Base-by-base conservation (phyloP, 1,284 basidiomycete genomes). In the Rhodotorula sp. region DNA sequence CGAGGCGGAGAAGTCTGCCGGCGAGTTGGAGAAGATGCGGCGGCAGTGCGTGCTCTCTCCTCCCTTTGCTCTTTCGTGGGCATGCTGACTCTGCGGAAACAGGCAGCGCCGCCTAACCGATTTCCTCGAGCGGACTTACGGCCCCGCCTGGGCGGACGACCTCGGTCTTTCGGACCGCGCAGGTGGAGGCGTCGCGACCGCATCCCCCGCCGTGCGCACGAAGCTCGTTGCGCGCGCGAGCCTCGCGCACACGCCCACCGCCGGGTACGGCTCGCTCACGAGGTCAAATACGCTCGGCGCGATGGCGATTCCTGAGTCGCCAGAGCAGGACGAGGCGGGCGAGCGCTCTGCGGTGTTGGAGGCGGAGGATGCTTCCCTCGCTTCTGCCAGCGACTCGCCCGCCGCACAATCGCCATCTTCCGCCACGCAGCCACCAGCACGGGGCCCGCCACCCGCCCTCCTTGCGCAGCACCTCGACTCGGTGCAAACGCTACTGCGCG, bases 391-490 rank as follows among this genome's bases (percentile, higher is more conserved):
- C 21, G 17, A 27, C 3, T 25, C 59, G 27, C 21, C 50, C 34
- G 36, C 13, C 21, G 27, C 54, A 10, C 10, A 32, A 3, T 22
- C 56, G 8, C 9, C 51, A 32, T 19, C 6, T 4, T 9, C 41
- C 8, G 37, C 39, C 3, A 32, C n/a, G 1, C 7, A 53, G 19
- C 5, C 54, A 1, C 22, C 10, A n/a, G 25, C 32, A 12, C 37
- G 39, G 5, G 54, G 37, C 3, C 39, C 57, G 21, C n/a, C 56
- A 9, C 41, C 50, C 25, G 61, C 66, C 50, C 48, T 44, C 12
- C 62, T 63, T n/a, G 37, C 58, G 19, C 37, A 58, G 19, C 72
- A 76, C 36, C 63, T 76, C 55, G 72, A 76, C n/a, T 54, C 69
- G 21, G 64, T 73, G 0, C 74, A 76, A 58, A 53, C 67, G 19